Base-by-base conservation (phyloP, 495 filamentous ascomycete species). In the Hypoxylon crocopeplum region DNA sequence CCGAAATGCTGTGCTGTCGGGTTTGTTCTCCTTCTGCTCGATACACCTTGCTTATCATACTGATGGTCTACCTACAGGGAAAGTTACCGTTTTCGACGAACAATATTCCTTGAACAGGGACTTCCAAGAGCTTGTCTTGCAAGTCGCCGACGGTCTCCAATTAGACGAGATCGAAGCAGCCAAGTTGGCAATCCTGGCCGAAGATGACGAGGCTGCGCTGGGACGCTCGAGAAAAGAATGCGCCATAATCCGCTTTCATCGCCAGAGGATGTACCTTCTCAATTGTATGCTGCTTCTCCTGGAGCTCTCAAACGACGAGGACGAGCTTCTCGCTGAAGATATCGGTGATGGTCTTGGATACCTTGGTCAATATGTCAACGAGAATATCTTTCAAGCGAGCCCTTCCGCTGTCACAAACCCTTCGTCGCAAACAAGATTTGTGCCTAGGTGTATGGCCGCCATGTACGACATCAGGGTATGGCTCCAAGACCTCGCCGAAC, bases 161-260 rank as follows among this genome's bases (percentile, higher is more conserved):
- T 79, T 99, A 21, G 93, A 99, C 73, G 94, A 99, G 72, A 61
- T 96, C 41, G 78, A 92, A 67, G 88, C 95, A 16, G 90, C 92
- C 5, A 71, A 79, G 39, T 75, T 96, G 19, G 83, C 93, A 51
- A 70, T 95, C 13, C 80, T 81, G 32, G 83, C 88, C 5, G 82
- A 89, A 66, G 78, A 84, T 40, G 84, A 90, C 58, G 76, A 84
- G 7, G 78, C 84, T 39, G 62, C 78, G 12, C 77, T 91, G 20
- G 89, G 90, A 51, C 82, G 91, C 22, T 75, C 90, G 17, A 77
- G 86, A 59, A 75, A 88, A 33, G 84, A 88, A 56, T 84, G 85
- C 46, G 89, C 89, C 56, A 79, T 96, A 48, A 86, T 98, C 66
- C 82, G 84, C 48, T 98, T 94, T 72, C 94, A 99, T 66, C 80